Percentiles rank a stretch among this genome's conserved stretches.
Evolutionary conservation across 139 green algal genomes (phyloP).

Genomic region (Spirogloea muscicola): DNA sequence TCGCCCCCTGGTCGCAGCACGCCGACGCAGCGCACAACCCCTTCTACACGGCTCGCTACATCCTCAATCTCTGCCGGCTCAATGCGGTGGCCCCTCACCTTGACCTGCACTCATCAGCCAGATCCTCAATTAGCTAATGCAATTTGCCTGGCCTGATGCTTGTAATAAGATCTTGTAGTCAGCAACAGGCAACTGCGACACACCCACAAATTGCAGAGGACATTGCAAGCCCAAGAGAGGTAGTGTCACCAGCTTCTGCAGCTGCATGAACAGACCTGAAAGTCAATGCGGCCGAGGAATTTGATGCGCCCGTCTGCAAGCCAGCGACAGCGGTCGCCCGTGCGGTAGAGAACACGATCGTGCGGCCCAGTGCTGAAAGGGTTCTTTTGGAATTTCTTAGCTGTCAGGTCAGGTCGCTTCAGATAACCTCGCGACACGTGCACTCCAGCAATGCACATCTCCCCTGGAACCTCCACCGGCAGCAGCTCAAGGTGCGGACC

Average conservation of each 20-base stretch:
- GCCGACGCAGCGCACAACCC: slow-evolving; percentile 12
- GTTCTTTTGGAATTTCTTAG: slow-evolving; percentile 21
- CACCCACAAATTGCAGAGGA: too few species aligned
- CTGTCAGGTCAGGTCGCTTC: slow-evolving; percentile 30
- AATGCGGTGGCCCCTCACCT: slow-evolving; percentile 9
- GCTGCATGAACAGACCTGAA: slow-evolving; percentile 16
- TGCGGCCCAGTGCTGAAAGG: slow-evolving; percentile 19
- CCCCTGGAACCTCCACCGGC: slow-evolving; percentile 9
- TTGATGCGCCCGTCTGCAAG: slow-evolving; percentile 34
- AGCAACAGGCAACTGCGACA: too few species aligned
- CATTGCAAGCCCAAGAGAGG: too few species aligned
- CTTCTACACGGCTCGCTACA: slow-evolving; percentile 4
- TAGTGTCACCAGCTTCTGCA: too few species aligned
- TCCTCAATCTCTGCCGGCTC: slow-evolving; percentile 30
- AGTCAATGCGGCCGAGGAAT: slow-evolving; percentile 31
- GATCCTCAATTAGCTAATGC: too few species aligned
- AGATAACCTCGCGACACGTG: slow-evolving; percentile 37
- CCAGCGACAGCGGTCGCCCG: slow-evolving; percentile 24
- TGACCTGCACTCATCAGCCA: slow-evolving; percentile 38
- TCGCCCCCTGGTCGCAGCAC: slow-evolving; percentile 5
- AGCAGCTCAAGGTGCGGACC: slow-evolving; percentile 26
- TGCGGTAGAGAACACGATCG: slow-evolving; percentile 27
- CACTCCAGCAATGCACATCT: slow-evolving; percentile 40
- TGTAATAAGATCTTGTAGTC: too few species aligned
- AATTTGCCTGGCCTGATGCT: too few species aligned